Percentiles rank a stretch among this genome's conserved stretches.
These are phyloP conservation scores for Mitragyna speciosa DNA, from an alignment of 257 asterid species.

Conservation along the genomic window DNA sequence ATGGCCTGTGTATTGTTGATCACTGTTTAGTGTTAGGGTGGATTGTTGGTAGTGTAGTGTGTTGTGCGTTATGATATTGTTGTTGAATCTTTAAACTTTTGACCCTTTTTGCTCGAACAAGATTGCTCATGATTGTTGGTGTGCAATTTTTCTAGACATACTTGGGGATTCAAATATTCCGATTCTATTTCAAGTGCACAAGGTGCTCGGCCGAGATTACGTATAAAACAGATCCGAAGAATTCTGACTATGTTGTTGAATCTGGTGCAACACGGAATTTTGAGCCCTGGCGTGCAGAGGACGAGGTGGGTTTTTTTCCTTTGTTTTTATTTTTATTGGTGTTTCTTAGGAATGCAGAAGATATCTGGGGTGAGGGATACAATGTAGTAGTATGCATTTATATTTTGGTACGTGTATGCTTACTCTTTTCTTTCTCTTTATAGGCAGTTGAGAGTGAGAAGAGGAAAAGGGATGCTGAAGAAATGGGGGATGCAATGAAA, in stretches of 20 bases:
- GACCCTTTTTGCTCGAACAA: background rate
- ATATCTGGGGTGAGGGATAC: background rate
- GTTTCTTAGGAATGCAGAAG: too few species aligned
- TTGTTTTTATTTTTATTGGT: background rate
- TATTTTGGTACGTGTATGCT: background rate
- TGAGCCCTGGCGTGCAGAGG: conserved; percentile 91
- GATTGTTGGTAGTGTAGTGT: background rate
- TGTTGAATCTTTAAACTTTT: background rate
- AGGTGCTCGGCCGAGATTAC: conserved; percentile 85
- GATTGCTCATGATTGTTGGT: background rate
- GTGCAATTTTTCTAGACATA: conserved; percentile 51
- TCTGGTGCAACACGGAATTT: conserved; percentile 80
- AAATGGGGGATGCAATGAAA: conserved; percentile 98
- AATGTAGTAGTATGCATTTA: background rate
- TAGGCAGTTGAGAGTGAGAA: conserved; percentile 62
- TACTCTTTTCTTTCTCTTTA: background rate
- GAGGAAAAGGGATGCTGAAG: conserved; percentile 68
- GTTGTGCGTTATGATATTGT: background rate
- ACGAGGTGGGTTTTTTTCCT: conserved; percentile 49
- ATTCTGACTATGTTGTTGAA: conserved; percentile 83
- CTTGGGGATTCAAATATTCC: conserved; percentile 79
- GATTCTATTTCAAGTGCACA: conserved; percentile 87
- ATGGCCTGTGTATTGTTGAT: too few species aligned
- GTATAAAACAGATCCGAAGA: conserved; percentile 86
- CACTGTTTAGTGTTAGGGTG: too few species aligned